Percentiles rank a stretch among this genome's conserved stretches.
Conservation (phyloP, 331 rosid genomes). For the Erythrophleum ivorense region DNA sequence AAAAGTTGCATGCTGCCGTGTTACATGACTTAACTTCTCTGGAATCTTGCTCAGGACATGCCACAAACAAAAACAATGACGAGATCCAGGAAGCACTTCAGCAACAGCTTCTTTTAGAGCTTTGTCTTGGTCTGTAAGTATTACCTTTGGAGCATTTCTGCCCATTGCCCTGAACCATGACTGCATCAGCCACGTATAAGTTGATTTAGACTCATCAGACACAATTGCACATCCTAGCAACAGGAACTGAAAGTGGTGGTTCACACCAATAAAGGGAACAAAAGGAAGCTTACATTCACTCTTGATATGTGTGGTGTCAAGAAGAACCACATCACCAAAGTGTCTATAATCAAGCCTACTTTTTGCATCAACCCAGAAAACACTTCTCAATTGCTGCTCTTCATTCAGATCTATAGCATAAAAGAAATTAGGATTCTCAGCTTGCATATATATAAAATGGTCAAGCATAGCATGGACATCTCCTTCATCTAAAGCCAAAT, state of each 20-base stretch:
- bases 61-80: constrained; percentile 46
- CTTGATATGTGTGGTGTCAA: constrained; percentile 38
- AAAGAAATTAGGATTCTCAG: constrained; percentile 38
- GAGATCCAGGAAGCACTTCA: constrained; percentile 20
- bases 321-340: constrained; percentile 35
- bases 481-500: constrained; percentile 22
- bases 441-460: constrained; percentile 30
- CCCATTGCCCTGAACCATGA: constrained; percentile 43
- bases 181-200: constrained; percentile 36
- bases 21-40: constrained; percentile 24
- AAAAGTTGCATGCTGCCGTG: constrained; percentile 16
- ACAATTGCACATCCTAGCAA: constrained; percentile 40
- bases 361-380: constrained; percentile 45
- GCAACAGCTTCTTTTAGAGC: constrained; percentile 31
- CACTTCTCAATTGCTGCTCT: constrained; percentile 23
- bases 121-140: constrained; percentile 31
- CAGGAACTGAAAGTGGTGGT: constrained; percentile 37
- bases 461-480: constrained; percentile 36
- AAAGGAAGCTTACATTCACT: constrained; percentile 32
- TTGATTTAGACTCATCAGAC: constrained; percentile 24
- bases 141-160: constrained; percentile 35
- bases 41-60: constrained; percentile 41
- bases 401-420: constrained; percentile 24
- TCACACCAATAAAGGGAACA: constrained; percentile 41
- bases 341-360: constrained; percentile 40